Conservation (phyloP, 2,329 filamentous ascomycete species). For the Fonsecaea pugnacius region DNA sequence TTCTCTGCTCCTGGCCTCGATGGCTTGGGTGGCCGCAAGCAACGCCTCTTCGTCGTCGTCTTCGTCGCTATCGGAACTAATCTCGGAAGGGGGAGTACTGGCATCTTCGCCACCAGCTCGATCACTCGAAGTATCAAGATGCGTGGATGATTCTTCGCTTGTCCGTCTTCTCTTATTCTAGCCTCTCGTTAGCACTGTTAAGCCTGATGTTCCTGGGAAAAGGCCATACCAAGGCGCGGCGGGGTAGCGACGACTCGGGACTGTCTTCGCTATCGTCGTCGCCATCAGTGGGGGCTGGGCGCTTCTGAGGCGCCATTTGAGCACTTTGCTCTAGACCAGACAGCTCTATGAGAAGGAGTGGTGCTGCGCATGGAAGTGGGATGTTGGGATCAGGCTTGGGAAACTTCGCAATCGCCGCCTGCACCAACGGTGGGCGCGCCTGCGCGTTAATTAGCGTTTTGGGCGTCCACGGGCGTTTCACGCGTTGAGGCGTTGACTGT, state of each 20-base stretch:
- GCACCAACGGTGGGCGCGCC: neutral
- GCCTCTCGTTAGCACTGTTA: slow-evolving; percentile 8
- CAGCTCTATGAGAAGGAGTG: neutral
- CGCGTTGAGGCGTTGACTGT: neutral
- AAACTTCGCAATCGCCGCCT: neutral
- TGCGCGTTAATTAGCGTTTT: neutral
- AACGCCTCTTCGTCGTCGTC: slow-evolving; percentile 50
- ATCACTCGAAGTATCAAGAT: slow-evolving; percentile 22
- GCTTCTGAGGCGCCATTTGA: slow-evolving; percentile 25
- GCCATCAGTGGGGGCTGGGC: slow-evolving; percentile 14
- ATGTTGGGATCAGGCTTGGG: neutral
- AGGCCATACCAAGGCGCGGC: slow-evolving; percentile 20
- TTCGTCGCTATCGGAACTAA: slow-evolving; percentile 26
- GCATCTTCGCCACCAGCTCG: slow-evolving; percentile 17
- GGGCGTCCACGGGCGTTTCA: neutral
- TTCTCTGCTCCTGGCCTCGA: slow-evolving; percentile 53
- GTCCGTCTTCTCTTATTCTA: slow-evolving; percentile 35
- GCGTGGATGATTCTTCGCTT: slow-evolving; percentile 31
- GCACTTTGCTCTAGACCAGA: neutral
- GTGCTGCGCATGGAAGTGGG: neutral
- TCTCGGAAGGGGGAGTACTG: slow-evolving; percentile 32
- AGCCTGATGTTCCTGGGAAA: neutral
- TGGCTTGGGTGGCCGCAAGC: slow-evolving; percentile 66
- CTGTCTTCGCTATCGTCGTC: slow-evolving; percentile 21
- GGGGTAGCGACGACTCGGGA: slow-evolving; percentile 18